Base-by-base conservation (phyloP, 768 basidiomycete genomes). In the Hericium alpestre region DNA sequence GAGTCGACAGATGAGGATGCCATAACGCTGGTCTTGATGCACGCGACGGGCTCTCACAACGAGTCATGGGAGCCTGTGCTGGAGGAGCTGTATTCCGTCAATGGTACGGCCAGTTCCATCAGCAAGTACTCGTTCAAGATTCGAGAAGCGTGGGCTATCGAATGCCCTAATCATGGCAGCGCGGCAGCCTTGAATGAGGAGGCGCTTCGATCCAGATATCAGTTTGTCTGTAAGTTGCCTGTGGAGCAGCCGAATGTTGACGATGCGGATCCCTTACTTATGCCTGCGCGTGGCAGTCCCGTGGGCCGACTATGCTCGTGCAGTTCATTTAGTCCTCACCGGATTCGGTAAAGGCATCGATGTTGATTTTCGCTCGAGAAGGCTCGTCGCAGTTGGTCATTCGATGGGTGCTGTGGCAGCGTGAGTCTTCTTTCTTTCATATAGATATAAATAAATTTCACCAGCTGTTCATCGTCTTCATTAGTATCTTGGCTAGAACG, bases 1-100 rank as follows among this genome's bases (percentile, higher is more conserved):
- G 56, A 69, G 50, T 59, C 70, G 4, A 53, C 69, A 20, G 76
- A 78, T 49, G 62, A 67, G 0, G 68, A 70, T 16, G 79, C 75
- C 0, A 51, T 74, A 11, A 81, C 81, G 0, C 66, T 81, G 32
- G 64, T 82, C 37, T 73, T 81, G 53, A 65, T 78, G 1, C 81
- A 83, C 60, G 80, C 75, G 7, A 79, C 77, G 1, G 74, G 81
- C 0, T 79, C 77, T 63, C 77, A 77, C 63, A 82, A 82, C 59
- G 81, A 82, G 61, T 72, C 72, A n/a, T 82, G 79, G 78, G 81
- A 82, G 59, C 79, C 81, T 0, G 72, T 74, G 0, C 67, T 83
- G 2, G 76, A 78, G 8, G 75, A 79, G 7, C 64, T 82, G 16
- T 75, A 71, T 51, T 57, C 40, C 1, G 50, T 74, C 1, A 55